These are phyloP conservation scores for Haplographium delicatum DNA, from an alignment of 495 filamentous ascomycete genomes.

Conservation along the genomic window DNA sequence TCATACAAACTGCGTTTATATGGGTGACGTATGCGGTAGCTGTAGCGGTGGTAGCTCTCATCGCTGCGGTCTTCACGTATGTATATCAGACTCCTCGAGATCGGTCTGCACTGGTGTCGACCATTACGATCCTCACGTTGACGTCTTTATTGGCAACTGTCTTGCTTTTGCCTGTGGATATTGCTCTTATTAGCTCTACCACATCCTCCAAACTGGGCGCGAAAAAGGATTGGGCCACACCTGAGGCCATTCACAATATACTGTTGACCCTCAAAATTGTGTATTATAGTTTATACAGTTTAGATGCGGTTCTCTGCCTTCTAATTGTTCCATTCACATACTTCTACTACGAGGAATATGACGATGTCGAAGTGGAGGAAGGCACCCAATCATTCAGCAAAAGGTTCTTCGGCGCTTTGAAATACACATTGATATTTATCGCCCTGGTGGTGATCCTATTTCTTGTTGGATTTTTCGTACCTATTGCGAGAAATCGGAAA, in stretches of 20 bases:
- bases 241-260: slow-evolving; percentile 69
- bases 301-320: slow-evolving; percentile 88
- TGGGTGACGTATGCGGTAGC: slow-evolving; percentile 89
- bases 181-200: slow-evolving; percentile 89
- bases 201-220: slow-evolving; percentile 66
- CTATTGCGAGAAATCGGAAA: slow-evolving; percentile 58
- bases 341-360: slow-evolving; percentile 97
- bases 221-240: slow-evolving; percentile 93
- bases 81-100: slow-evolving; percentile 84
- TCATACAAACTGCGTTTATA: slow-evolving; percentile 79
- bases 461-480: slow-evolving; percentile 88
- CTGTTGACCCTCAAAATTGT: slow-evolving; percentile 74
- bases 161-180: slow-evolving; percentile 88
- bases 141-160: slow-evolving; percentile 86
- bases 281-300: slow-evolving; percentile 87
- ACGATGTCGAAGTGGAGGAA: slow-evolving; percentile 74
- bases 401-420: slow-evolving; percentile 75
- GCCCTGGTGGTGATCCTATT: slow-evolving; percentile 76
- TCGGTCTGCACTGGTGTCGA: slow-evolving; percentile 70
- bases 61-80: slow-evolving; percentile 77
- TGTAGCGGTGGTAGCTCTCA: slow-evolving; percentile 60
- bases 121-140: slow-evolving; percentile 79
- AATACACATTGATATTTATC: slow-evolving; percentile 86
- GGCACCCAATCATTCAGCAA: slow-evolving; percentile 63
- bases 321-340: slow-evolving; percentile 92